Conservation (phyloP, 163 green algal species). For the Coccomyxa subellipsoidea region DNA sequence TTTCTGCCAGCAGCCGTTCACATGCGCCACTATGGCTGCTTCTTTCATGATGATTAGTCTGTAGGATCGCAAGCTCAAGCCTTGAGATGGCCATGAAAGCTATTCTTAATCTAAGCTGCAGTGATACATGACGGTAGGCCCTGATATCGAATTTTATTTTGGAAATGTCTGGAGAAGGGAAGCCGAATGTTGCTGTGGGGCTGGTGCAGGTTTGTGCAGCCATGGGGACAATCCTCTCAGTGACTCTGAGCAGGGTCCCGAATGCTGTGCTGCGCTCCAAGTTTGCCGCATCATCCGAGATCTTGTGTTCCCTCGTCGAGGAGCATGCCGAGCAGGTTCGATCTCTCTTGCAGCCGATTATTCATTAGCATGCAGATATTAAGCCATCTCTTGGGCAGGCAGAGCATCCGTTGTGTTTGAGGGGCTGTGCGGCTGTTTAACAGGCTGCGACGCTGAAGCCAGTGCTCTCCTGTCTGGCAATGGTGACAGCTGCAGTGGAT, state of each 20-base stretch:
- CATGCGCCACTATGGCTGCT: background rate
- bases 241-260: slow-evolving; percentile 61
- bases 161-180: too few species aligned
- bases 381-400: too few species aligned
- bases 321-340: slow-evolving; percentile 26
- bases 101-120: too few species aligned
- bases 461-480: slow-evolving; percentile 55
- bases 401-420: too few species aligned
- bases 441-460: slow-evolving; percentile 52
- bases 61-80: too few species aligned
- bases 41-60: too few species aligned
- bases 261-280: slow-evolving; percentile 62
- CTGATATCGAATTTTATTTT: too few species aligned
- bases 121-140: too few species aligned
- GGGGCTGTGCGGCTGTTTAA: background rate
- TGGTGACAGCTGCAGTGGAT: slow-evolving; percentile 64
- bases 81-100: too few species aligned
- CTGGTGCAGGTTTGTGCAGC: slow-evolving; percentile 44
- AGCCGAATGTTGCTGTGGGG: too few species aligned
- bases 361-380: too few species aligned
- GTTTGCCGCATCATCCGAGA: slow-evolving; percentile 35
- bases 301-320: slow-evolving; percentile 27
- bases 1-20: background rate
- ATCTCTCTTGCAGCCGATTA: too few species aligned
- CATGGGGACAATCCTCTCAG: slow-evolving; percentile 63